Evolutionary conservation across 306 rosid genomes (phyloP).

Genomic region (Trifolium pratense): DNA sequence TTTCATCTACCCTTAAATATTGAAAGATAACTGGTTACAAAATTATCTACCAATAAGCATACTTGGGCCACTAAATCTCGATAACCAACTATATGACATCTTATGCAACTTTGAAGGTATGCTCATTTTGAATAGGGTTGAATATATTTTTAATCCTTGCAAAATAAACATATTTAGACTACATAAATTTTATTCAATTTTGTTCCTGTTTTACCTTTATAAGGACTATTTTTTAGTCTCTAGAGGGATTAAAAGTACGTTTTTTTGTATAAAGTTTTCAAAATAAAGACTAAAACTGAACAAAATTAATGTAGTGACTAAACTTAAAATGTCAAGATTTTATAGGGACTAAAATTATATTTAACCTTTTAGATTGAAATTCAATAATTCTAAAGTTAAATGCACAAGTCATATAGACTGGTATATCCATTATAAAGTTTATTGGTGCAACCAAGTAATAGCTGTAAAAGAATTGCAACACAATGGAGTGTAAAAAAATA

Average conservation of each 20-base stretch:
- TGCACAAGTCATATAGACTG: constrained; percentile 24
- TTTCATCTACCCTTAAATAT: constrained; percentile 33
- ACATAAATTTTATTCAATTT: background rate
- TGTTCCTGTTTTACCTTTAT: background rate
- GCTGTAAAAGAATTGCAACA: constrained; percentile 33
- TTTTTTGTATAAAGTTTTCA: background rate
- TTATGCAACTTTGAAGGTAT: constrained; percentile 16
- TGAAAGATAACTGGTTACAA: background rate
- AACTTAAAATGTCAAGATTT: background rate
- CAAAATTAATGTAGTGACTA: background rate
- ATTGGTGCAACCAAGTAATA: constrained; percentile 30
- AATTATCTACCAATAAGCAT: constrained; percentile 7
- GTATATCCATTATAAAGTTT: constrained; percentile 25
- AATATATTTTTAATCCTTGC: background rate
- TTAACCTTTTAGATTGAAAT: background rate
- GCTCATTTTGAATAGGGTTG: background rate
- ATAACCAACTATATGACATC: constrained; percentile 16
- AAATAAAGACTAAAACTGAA: background rate
- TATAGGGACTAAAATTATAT: background rate
- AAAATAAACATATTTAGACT: background rate
- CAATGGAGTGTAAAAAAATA: constrained; percentile 40
- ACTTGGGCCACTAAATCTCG: constrained; percentile 19
- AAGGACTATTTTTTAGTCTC: background rate
- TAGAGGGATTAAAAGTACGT: background rate
- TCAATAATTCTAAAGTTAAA: constrained; percentile 18